Conservation (phyloP, 177 flowering plant species). For the Vitis hybrid region DNA sequence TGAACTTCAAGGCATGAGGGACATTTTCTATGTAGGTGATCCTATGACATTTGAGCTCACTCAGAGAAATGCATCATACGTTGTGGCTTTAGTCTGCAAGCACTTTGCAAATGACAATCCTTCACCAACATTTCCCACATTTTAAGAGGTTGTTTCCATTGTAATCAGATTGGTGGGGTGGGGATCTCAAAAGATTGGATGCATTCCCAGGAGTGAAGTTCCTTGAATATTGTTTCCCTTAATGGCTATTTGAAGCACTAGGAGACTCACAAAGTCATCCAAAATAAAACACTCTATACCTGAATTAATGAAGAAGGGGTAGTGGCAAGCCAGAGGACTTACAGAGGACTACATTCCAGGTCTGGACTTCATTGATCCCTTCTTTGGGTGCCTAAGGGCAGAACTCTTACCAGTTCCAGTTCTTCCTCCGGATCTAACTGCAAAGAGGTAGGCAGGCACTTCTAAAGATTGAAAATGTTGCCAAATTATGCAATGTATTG, state of each 20-base stretch:
- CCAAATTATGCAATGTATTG: too few relatives aligned
- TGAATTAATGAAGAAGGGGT: conserved; percentile 70
- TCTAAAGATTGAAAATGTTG: too few relatives aligned
- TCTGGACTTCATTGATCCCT: conserved; percentile 75
- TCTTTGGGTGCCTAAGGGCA: conserved; percentile 77
- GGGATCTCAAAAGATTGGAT: conserved; percentile 22
- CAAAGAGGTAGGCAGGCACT: conserved; percentile 29
- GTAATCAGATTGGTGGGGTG: conserved; percentile 15
- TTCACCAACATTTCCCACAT: conserved; percentile 51
- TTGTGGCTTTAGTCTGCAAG: conserved; percentile 61
- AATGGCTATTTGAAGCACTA: conserved; percentile 63
- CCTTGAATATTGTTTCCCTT: conserved; percentile 51
- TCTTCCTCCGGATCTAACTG: conserved; percentile 75
- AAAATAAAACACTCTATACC: conserved; percentile 46
- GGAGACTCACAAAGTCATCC: conserved; percentile 55
- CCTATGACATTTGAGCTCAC: conserved; percentile 86
- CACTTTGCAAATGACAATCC: conserved; percentile 59
- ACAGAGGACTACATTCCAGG: conserved; percentile 66
- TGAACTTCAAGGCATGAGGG: conserved; percentile 63
- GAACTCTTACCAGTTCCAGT: conserved; percentile 73
- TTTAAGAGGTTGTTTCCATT: conserved; percentile 62
- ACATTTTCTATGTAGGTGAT: conserved; percentile 74
- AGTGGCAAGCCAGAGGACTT: conserved; percentile 48
- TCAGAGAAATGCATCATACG: conserved; percentile 75
- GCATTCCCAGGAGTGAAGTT: conserved; percentile 51